Conservation (phyloP, 2,329 filamentous ascomycete species). For the Didymella arachidicola region DNA sequence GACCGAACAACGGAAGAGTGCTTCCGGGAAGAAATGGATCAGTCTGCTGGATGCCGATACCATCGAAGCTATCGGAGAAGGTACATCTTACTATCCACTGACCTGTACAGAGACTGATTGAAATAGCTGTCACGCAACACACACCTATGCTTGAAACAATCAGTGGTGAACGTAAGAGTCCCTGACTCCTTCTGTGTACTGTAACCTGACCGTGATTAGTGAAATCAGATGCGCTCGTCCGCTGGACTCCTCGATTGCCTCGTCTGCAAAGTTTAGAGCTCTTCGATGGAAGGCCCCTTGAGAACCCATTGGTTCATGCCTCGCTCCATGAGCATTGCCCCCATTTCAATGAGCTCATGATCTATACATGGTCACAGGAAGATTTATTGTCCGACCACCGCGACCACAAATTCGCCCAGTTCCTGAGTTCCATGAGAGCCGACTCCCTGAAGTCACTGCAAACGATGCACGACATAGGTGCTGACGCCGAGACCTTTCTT, state of each 20-base stretch:
- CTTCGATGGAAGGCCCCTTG: conserved; percentile 67
- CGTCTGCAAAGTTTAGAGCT: conserved; percentile 67
- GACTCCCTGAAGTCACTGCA: conserved; percentile 67
- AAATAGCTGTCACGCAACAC: conserved; percentile 56
- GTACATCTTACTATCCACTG: conserved; percentile 34
- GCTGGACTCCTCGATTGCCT: conserved; percentile 67
- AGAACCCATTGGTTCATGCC: conserved; percentile 60
- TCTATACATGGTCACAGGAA: conserved; percentile 59
- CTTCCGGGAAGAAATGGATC: conserved; percentile 41
- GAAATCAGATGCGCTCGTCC: conserved; percentile 60
- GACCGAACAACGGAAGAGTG: conserved; percentile 27
- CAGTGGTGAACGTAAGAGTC: conserved; percentile 58
- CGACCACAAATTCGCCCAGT: conserved; percentile 66
- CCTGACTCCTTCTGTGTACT: background rate
- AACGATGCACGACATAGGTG: conserved; percentile 63
- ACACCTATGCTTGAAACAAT: conserved; percentile 66
- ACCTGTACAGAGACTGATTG: conserved; percentile 20
- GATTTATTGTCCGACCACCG: conserved; percentile 52
- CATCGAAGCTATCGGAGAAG: conserved; percentile 59
- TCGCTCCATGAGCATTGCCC: conserved; percentile 67
- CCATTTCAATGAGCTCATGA: conserved; percentile 66
- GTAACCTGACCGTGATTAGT: conserved; percentile 47
- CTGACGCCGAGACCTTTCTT: conserved; percentile 63
- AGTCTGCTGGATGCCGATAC: conserved; percentile 53
- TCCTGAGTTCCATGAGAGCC: conserved; percentile 63